Base-by-base conservation (phyloP, 306 rosid genomes). In the Astragalus membranaceus region DNA sequence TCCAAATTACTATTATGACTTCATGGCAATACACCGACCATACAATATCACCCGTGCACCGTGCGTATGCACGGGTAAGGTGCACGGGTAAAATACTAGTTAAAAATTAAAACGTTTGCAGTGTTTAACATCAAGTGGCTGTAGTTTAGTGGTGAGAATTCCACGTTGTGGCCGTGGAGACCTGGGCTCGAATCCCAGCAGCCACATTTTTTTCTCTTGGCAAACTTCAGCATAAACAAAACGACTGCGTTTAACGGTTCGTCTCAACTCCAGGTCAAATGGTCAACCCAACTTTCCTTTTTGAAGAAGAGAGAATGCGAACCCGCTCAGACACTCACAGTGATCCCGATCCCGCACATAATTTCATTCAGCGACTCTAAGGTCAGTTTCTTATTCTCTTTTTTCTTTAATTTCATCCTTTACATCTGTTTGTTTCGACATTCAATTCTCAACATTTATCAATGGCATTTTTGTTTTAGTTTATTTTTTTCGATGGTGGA, bases 101-200 rank as follows among this genome's bases (percentile, higher is more conserved):
- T n/a, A n/a, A n/a, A n/a, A n/a, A n/a, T n/a, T n/a, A n/a, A n/a
- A n/a, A n/a, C n/a, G n/a, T n/a, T n/a, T n/a, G n/a, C n/a, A n/a
- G n/a, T n/a, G n/a, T n/a, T n/a, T n/a, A n/a, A n/a, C n/a, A n/a
- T n/a, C n/a, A n/a, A 20, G 84, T 80, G 78, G 78, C 84, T 70
- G 80, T 80, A 80, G 74, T 80, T 80, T 75, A 80, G 84, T 75
- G 84, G 80, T 80, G 64, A 80, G 84, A 80, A 80, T 69, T 75
- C 84, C 80, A 75, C 78, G 77, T 80, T 80, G 80, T 80, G 84
- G 80, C 84, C 78, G 84, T 80, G 81, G 81, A 80, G 75, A 71
- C 80, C 78, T 70, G 75, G 72, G 84, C 84, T 80, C 84, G 78
- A 80, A 70, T 80, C 80, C 78, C 80, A 70, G 84, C 80, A 75